phyloP scores from a whole-genome alignment of 805 yeast species.

The Pichia thaimueangensis region DNA sequence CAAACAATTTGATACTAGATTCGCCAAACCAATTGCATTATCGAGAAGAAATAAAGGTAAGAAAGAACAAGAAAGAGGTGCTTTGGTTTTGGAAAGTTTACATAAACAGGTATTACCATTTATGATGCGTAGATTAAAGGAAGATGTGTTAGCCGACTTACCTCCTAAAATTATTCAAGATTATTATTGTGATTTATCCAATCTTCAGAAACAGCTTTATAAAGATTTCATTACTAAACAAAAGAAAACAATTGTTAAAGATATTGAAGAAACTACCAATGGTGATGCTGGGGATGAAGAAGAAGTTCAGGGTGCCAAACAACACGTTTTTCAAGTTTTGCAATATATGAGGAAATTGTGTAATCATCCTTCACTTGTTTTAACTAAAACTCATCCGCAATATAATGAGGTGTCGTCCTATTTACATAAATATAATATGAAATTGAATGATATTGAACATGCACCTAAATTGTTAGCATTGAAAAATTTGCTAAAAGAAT shows the following conservation, averaged over 20 bases:
- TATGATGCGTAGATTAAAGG: conserved; percentile 91
- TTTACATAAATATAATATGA: conserved; percentile 51
- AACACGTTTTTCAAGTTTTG: conserved; percentile 94
- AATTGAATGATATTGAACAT: conserved; percentile 66
- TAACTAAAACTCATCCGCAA: conserved; percentile 80
- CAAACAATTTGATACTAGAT: conserved; percentile 85
- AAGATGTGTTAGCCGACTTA: conserved; percentile 89
- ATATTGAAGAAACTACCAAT: conserved; percentile 37
- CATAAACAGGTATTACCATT: conserved; percentile 97
- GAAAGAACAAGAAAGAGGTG: conserved; percentile 95
- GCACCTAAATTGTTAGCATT: conserved; percentile 88
- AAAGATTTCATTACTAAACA: conserved; percentile 86
- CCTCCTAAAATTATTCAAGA: conserved; percentile 99
- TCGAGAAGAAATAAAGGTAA: conserved; percentile 84
- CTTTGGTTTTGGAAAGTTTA: conserved; percentile 87
- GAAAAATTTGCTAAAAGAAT: conserved; percentile 72
- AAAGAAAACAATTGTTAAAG: conserved; percentile 61
- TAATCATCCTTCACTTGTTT: conserved; percentile 90
- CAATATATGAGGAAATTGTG: conserved; percentile 96
- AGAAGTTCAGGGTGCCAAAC: conserved; percentile 45
- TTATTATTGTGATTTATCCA: conserved; percentile 93
- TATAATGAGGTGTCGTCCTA: conserved; percentile 58
- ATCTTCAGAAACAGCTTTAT: conserved; percentile 80
- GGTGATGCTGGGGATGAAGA: conserved; percentile 9
- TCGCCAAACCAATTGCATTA: conserved; percentile 97